phyloP scores from a whole-genome alignment of 75 land plant genomes.

The Ceratopteris richardii region DNA sequence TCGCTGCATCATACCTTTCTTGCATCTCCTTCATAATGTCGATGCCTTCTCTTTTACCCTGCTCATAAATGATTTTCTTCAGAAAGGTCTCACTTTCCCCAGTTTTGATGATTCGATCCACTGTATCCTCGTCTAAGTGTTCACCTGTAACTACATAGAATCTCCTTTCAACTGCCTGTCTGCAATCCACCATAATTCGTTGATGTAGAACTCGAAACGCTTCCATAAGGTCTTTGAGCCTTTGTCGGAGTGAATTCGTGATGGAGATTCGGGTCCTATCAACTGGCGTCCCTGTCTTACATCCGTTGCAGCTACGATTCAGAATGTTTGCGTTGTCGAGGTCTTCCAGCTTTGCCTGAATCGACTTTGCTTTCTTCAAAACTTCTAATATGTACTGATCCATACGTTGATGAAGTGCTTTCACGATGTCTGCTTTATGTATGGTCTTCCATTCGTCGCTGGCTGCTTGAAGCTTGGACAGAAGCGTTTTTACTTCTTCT shows the following conservation, averaged over 20 bases:
- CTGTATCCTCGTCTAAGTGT: constrained; percentile 47
- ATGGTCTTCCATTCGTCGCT: constrained; percentile 58
- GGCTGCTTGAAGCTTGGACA: constrained; percentile 38
- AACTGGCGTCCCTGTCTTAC: constrained; percentile 49
- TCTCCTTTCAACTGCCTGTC: constrained; percentile 60
- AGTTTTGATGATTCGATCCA: constrained; percentile 59
- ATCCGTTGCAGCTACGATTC: constrained; percentile 36
- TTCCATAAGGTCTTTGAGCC: constrained; percentile 74
- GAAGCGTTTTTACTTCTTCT: constrained; percentile 38
- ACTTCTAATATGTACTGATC: constrained; percentile 44
- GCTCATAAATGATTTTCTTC: constrained; percentile 59
- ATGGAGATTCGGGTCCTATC: constrained; percentile 59
- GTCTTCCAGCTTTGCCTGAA: constrained; percentile 47
- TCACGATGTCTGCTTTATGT: constrained; percentile 59
- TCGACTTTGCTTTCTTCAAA: constrained; percentile 41
- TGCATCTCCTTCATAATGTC: constrained; percentile 76
- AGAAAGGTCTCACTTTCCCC: constrained; percentile 63
- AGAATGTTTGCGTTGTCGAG: constrained; percentile 61
- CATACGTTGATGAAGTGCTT: constrained; percentile 46
- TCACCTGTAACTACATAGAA: constrained; percentile 81
- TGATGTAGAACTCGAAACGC: constrained; percentile 65
- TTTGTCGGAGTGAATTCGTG: constrained; percentile 53
- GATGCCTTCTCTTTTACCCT: constrained; percentile 57
- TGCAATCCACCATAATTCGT: constrained; percentile 60
- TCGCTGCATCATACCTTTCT: constrained; percentile 66